Percentiles rank a stretch among this genome's conserved stretches.
These are phyloP conservation scores for Globisporangium paddicum DNA, from an alignment of 352 stramenopile species.

Conservation along the genomic window DNA sequence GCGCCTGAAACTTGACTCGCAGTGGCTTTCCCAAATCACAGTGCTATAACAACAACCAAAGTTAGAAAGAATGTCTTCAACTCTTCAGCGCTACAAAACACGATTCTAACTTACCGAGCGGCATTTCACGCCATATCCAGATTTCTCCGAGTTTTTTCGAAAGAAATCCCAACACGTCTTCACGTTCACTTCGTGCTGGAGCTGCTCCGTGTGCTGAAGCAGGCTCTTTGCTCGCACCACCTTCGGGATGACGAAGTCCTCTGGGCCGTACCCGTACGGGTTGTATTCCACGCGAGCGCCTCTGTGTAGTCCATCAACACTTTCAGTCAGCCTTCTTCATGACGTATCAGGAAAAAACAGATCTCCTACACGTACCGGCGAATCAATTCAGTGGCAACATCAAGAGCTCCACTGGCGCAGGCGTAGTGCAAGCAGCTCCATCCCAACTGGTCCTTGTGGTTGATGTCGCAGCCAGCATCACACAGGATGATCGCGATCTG, in stretches of 20 bases:
- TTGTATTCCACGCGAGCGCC: slow-evolving; percentile 74
- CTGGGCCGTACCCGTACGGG: slow-evolving; percentile 78
- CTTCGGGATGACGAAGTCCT: slow-evolving; percentile 84
- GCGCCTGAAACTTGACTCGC: slow-evolving; percentile 74
- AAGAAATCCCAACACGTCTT: slow-evolving; percentile 75
- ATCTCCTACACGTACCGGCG: slow-evolving; percentile 29
- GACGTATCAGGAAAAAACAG: not conserved
- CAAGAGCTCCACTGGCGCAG: slow-evolving; percentile 64
- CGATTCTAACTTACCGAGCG: slow-evolving; percentile 45
- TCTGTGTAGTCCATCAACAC: slow-evolving; percentile 15
- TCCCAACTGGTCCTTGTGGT: slow-evolving; percentile 76
- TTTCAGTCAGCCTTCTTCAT: not conserved
- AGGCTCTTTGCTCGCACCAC: slow-evolving; percentile 75
- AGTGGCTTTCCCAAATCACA: slow-evolving; percentile 78
- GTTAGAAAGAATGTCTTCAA: too few species aligned
- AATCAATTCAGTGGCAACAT: slow-evolving; percentile 74
- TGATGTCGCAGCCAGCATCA: slow-evolving; percentile 81
- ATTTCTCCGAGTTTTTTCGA: slow-evolving; percentile 58
- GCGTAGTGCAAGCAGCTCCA: slow-evolving; percentile 87
- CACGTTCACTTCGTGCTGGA: slow-evolving; percentile 81
- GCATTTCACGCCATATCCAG: slow-evolving; percentile 68
- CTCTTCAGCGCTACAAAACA: too few species aligned
- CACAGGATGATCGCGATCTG: slow-evolving; percentile 82
- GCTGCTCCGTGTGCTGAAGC: slow-evolving; percentile 82
- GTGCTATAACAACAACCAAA: slow-evolving; percentile 32